These are phyloP conservation scores for Tricholoma sp. DNA, from an alignment of 768 basidiomycete genomes.

Conservation along the genomic window DNA sequence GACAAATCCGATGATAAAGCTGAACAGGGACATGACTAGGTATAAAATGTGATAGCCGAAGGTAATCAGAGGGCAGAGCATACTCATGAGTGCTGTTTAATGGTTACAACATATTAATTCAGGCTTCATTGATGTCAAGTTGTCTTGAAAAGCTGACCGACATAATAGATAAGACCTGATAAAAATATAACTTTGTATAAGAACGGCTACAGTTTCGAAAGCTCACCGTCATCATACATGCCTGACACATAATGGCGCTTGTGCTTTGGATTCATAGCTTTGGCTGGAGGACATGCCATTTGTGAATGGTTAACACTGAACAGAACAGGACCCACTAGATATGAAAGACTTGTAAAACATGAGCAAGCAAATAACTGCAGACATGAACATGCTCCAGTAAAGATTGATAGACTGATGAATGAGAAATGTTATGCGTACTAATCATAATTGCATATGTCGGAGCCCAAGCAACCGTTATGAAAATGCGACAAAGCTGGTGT, in stretches of 20 bases:
- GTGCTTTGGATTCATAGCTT: background rate
- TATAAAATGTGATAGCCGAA: background rate
- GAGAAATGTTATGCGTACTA: background rate
- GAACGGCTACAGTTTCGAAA: background rate
- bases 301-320: background rate
- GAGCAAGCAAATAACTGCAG: conserved; percentile 1
- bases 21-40: conserved; percentile 19
- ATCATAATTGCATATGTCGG: background rate
- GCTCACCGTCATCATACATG: conserved; percentile 12
- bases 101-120: background rate
- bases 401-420: background rate
- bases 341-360: conserved; percentile 1
- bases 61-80: background rate
- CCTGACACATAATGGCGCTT: background rate
- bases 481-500: background rate
- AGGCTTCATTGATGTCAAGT: background rate
- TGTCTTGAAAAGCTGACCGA: conserved; percentile 14
- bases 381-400: background rate
- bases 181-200: background rate
- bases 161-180: conserved; percentile 21
- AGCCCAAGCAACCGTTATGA: conserved; percentile 1
- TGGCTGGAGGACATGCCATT: conserved; percentile 9
- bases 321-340: background rate
- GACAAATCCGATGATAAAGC: conserved; percentile 21
- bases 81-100: conserved; percentile 19